Conservation (phyloP, 495 filamentous ascomycete species). For the Lepidopterella palustris region DNA sequence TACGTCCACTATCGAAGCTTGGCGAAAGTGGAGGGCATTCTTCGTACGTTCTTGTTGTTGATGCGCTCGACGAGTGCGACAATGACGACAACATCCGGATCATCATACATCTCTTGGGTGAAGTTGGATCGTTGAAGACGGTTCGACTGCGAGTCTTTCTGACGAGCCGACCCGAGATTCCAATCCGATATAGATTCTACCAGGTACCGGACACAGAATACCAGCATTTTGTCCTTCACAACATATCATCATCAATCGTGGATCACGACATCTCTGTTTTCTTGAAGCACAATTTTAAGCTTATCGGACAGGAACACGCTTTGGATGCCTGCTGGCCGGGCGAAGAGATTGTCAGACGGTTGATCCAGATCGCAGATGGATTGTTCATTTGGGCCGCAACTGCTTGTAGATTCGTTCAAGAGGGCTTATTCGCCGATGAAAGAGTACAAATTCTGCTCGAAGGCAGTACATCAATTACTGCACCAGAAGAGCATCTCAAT, state of each 20-base stretch:
- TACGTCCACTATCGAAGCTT: not conserved
- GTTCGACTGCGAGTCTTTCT: constrained; percentile 30
- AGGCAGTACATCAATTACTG: not conserved
- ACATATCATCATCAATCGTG: constrained; percentile 29
- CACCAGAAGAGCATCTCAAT: not conserved
- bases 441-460: not conserved
- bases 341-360: constrained; percentile 19
- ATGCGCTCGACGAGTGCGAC: constrained; percentile 36
- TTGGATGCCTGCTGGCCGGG: constrained; percentile 38
- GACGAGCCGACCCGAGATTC: constrained; percentile 36
- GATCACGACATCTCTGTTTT: constrained; percentile 36
- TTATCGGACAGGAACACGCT: not conserved
- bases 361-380: constrained; percentile 36
- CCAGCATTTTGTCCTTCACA: constrained; percentile 30
- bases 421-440: not conserved
- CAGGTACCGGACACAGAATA: constrained; percentile 6
- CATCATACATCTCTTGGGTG: constrained; percentile 29
- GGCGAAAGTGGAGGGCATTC: too few relatives aligned
- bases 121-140: constrained; percentile 13
- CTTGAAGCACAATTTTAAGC: constrained; percentile 14
- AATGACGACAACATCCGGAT: constrained; percentile 17
- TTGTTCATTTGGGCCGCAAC: too few relatives aligned
- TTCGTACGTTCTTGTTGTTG: constrained; percentile 28
- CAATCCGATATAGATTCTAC: constrained; percentile 22
- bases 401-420: not conserved